A percentile compares a stretch with the other conserved stretches of the same genome.
Evolutionary conservation across 2,329 filamentous ascomycete genomes (phyloP).

Genomic region (Paracoccidioides brasiliensis): DNA sequence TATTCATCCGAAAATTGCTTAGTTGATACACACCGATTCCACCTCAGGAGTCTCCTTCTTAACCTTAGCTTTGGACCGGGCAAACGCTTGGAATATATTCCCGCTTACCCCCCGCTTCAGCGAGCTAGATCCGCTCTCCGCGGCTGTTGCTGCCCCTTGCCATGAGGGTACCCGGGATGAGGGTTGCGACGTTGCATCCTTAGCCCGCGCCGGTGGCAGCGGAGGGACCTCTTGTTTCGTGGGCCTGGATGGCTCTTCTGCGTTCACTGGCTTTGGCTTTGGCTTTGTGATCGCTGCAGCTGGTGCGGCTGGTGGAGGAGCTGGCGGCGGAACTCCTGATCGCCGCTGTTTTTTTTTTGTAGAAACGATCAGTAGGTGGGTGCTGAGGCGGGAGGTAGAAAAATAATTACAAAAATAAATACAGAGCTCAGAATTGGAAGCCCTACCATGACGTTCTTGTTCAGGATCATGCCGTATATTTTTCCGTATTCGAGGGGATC

Average conservation of each 20-base stretch:
- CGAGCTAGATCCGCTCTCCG: slow-evolving; percentile 28
- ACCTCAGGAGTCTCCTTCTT: slow-evolving; percentile 27
- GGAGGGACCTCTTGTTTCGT: slow-evolving; percentile 20
- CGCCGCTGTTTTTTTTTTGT: slow-evolving; percentile 28
- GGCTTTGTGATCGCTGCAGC: slow-evolving; percentile 19
- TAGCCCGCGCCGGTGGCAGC: neutral
- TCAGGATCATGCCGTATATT: slow-evolving; percentile 61
- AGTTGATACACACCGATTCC: slow-evolving; percentile 23
- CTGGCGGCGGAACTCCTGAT: slow-evolving; percentile 32
- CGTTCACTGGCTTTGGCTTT: slow-evolving; percentile 20
- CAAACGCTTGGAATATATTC: slow-evolving; percentile 65
- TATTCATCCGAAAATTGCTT: slow-evolving; percentile 4
- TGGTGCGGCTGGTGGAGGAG: slow-evolving; percentile 19
- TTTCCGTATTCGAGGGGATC: slow-evolving; percentile 47
- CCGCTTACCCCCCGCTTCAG: slow-evolving; percentile 49
- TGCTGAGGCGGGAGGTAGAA: no score
- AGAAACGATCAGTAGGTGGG: slow-evolving; percentile 1
- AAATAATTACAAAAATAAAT: neutral
- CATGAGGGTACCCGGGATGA: neutral
- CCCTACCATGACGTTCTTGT: slow-evolving; percentile 49
- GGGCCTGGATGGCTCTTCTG: slow-evolving; percentile 14
- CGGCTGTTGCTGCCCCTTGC: slow-evolving; percentile 13
- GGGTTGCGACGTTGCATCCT: neutral
- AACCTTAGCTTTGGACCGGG: slow-evolving; percentile 51
- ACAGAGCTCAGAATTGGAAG: neutral